Conservation (phyloP, 202 grass and related monocot genomes). For the Brachypodium distachyon region DNA sequence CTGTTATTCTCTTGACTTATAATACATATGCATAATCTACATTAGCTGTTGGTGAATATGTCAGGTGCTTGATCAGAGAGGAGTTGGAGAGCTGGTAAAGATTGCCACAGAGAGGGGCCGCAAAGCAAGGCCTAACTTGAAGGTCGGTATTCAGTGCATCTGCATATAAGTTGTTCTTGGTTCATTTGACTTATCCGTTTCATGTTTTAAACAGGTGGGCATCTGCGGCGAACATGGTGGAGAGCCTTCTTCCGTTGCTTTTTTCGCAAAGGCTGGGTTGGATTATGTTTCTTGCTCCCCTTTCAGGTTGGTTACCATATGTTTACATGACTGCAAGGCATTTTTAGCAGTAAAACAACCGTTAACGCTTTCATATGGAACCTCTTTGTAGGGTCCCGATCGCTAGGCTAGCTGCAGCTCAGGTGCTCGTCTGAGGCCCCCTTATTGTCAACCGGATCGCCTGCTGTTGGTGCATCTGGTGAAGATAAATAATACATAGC, state of each 20-base stretch:
- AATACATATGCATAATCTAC: neutral
- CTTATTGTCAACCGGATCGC: constrained; percentile 1
- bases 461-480: constrained; percentile 36
- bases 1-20: neutral
- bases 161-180: neutral
- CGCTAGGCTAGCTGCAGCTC: constrained; percentile 85
- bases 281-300: constrained; percentile 98
- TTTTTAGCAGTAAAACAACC: too few species aligned
- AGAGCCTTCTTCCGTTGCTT: constrained; percentile 90
- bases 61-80: constrained; percentile 91
- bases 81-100: constrained; percentile 81
- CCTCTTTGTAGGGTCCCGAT: constrained; percentile 72
- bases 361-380: neutral
- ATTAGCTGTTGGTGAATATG: constrained; percentile 6
- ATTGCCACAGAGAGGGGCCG: constrained; percentile 81
- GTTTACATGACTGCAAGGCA: too few species aligned
- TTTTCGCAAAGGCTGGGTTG: constrained; percentile 79
- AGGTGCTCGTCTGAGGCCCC: constrained; percentile 46
- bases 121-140: constrained; percentile 71
- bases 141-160: constrained; percentile 40
- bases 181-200: constrained; percentile 4
- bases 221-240: constrained; percentile 99
- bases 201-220: constrained; percentile 52
- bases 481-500: constrained; percentile 22
- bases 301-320: constrained; percentile 84